Base-by-base conservation (phyloP, 164 flowering plant species). In the Santalum album region DNA sequence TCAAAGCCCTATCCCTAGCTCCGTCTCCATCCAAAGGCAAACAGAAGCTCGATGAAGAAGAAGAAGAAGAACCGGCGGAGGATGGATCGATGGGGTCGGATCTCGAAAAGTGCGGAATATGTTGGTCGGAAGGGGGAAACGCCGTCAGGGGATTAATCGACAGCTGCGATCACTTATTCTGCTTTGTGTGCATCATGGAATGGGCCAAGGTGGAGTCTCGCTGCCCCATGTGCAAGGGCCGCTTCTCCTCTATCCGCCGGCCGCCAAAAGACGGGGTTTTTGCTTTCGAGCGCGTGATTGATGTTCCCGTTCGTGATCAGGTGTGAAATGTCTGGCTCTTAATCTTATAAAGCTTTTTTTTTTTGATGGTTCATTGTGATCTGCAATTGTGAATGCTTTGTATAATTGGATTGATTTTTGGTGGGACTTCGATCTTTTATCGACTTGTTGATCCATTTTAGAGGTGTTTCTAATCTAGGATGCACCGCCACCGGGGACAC, bases 141-240 rank as follows among this genome's bases (percentile, higher is more conserved):
- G 63, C 70, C 4, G 58, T 69, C 47, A 71, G 81, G 57, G 97
- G 97, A 6, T 39, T 27, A 14, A 76, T 90, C 40, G 86, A 90
- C 44, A 57, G 90, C 64, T 90, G 97, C 65, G 69, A 76, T 25
- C 97, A 90, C 59, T 80, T 68, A 58, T 86, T 84, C 61, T 90
- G 97, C 65, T 90, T 82, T 66, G 74, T 81, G 1, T 90, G 95
- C 72, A 81, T 90, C 42, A 77, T 84, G 81, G 97, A 86, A 61
- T 90, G 97, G 97, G 62, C 92, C n/a, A 82, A 75, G 65, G 63
- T 78, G 35, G 95, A 86, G 62, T 82, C 97, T 19, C 80, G 78
- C 1, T 86, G 95, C 63, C 95, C 97, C 2, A 26, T 82, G 53
- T 86, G 97, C 69, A 81, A 81, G 61, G 74, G 69, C 38, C 71